These are phyloP conservation scores for Phytopythium ostracodes DNA, from an alignment of 352 stramenopile species.

Conservation along the genomic window DNA sequence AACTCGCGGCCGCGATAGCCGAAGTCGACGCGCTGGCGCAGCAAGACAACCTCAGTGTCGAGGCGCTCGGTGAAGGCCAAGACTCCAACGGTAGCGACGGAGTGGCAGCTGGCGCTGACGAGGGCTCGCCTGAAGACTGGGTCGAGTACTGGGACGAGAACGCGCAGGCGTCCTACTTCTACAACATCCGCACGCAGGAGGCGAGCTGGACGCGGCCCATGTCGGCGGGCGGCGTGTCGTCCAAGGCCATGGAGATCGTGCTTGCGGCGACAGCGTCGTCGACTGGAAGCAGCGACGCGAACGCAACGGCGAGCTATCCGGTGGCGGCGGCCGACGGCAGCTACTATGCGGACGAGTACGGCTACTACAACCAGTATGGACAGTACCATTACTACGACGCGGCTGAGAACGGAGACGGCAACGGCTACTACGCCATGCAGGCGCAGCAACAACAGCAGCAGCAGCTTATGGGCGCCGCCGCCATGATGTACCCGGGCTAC, in stretches of 20 bases:
- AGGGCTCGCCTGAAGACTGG: constrained; percentile 58
- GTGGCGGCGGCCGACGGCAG: constrained; percentile 11
- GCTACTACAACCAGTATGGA: constrained; percentile 77
- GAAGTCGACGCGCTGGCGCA: constrained; percentile 41
- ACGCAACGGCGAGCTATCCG: constrained; percentile 17
- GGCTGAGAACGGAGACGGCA: constrained; percentile 8
- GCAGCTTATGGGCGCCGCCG: constrained; percentile 9
- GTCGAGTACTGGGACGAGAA: constrained; percentile 91
- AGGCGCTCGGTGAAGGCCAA: constrained; percentile 10
- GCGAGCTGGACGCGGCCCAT: constrained; percentile 78
- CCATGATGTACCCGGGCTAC: constrained; percentile 52
- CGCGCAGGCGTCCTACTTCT: constrained; percentile 86
- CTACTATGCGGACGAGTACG: constrained; percentile 66
- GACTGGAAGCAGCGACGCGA: constrained; percentile 12
- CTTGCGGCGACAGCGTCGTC: constrained; percentile 20
- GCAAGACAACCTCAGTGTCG: constrained; percentile 3
- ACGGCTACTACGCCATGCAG: constrained; percentile 19
- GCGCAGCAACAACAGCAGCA: constrained; percentile 7
- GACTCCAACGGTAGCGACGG: constrained; percentile 1
- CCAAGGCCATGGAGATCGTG: constrained; percentile 34
- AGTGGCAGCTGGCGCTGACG: constrained; percentile 5
- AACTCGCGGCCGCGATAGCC: constrained; percentile 53
- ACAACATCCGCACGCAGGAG: constrained; percentile 86
- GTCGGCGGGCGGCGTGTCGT: constrained; percentile 21
- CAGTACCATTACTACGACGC: constrained; percentile 85